Percentiles rank a stretch among this genome's conserved stretches.
These are phyloP conservation scores for Bipolaris sorokiniana DNA, from an alignment of 2,329 filamentous ascomycete genomes.

Conservation along the genomic window DNA sequence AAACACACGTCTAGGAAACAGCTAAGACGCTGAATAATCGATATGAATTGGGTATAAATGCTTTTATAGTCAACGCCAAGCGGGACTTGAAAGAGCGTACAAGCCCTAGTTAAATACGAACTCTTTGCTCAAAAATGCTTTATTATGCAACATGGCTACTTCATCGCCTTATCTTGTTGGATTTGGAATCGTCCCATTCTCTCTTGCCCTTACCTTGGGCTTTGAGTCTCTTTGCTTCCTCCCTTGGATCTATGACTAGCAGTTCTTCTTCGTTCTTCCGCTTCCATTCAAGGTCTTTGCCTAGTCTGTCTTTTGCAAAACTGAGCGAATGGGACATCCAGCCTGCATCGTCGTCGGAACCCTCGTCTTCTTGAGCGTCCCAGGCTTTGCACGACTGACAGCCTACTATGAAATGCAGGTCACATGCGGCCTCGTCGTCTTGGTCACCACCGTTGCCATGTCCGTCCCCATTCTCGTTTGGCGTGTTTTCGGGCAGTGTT, in stretches of 20 bases:
- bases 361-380: conserved; percentile 72
- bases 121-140: neutral
- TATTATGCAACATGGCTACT: neutral
- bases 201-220: conserved; percentile 55
- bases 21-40: neutral
- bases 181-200: conserved; percentile 37
- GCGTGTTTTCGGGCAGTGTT: conserved; percentile 27
- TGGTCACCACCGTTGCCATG: conserved; percentile 22
- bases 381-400: conserved; percentile 91
- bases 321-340: conserved; percentile 89
- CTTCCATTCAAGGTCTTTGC: conserved; percentile 89
- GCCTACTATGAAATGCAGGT: conserved; percentile 93
- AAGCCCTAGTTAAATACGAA: neutral
- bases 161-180: conserved; percentile 25
- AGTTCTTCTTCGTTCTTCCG: conserved; percentile 89
- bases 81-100: too few species aligned
- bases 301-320: conserved; percentile 87
- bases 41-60: neutral
- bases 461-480: conserved; percentile 7
- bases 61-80: neutral
- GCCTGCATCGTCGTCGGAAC: conserved; percentile 64
- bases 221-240: conserved; percentile 75
- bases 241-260: conserved; percentile 89
- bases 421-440: conserved; percentile 68
- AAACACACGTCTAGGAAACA: neutral